Base-by-base conservation (phyloP, 1,284 basidiomycete genomes). In the Apiotrichum porosum region DNA sequence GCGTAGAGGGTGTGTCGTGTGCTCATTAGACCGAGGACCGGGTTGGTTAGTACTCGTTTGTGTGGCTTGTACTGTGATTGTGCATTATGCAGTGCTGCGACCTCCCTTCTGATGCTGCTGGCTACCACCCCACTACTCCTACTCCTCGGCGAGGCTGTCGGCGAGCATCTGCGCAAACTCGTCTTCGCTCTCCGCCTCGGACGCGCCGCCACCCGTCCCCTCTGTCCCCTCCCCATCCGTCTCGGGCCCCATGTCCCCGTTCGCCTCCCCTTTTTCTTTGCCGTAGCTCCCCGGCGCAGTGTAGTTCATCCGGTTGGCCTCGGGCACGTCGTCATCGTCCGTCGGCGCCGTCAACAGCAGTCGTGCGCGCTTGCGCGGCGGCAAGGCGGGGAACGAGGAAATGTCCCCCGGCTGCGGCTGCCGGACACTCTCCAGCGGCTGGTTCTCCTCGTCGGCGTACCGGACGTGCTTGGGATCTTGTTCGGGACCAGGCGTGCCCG, bases 401-500 rank as follows among this genome's bases (percentile, higher is more conserved):
- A 53, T 57, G 39, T 52, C 52, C 24, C 44, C 54, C 22, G 47
- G 51, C 35, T 45, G 47, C 32, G 42, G 49, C 61, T 49, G 49
- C 18, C 52, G 51, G 18, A 47, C 38, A n/a, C 44, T 51, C 37
- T 62, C 61, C 4, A 69, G 42, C 12, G 66, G 66, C 10, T 65
- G 47, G 33, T 56, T 53, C 50, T 68, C 64, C 37, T 68, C 68
- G 42, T 70, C 68, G 3, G 68, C 68, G 51, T 67, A 70, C 22
- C 63, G 53, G n/a, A 70, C 66, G 26, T 63, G 43, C 47, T 67
- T 70, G 22, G 42, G 35, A 8, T 38, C 41, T 1, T 26, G 18
- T 1, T 21, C 23, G 1, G 43, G 36, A 1, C 42, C 45, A 0
- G 52, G 48, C 4, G 45, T 37, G 3, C 42, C 37, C 15, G 44